Evolutionary conservation across 1,284 basidiomycete species (phyloP), one percentile per base, ranked within the genome.

Genomic region (Ustilago xerochloae): DNA sequence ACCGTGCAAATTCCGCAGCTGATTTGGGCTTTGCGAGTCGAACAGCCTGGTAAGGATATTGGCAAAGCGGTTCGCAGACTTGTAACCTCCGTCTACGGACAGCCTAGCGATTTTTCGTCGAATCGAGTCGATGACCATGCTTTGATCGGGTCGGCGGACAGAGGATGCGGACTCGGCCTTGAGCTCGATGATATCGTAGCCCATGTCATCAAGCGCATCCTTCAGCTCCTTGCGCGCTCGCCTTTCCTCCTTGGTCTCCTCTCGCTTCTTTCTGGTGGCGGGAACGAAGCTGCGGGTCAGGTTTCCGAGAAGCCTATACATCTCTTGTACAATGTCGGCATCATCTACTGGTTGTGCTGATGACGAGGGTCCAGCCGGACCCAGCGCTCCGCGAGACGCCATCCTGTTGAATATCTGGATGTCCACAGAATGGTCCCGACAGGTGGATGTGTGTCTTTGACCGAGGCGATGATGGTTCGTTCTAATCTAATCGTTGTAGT

Each of bases 11-110:
- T 77, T 63, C 2, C 69, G 50, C 5, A 70, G 22, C 16, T 49
- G 61, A 24, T 45, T 59, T 22, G 60, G 47, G 18, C 48, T 41
- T 30, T 63, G 52, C n/a, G 58, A 45, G 47, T 61, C 58, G 18
- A 51, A 53, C 24, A 69, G 61, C 32, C 70, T 36, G 8, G 64
- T 54, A 6, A 77, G 28, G 18, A 66, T 50, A 47, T 61, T 67
- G 32, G 73, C 56, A 29, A 70, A 69, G 2, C 67, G 63, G 15
- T 55, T 69, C 12, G 62, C 47, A 9, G 71, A 64, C 18, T 74
- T 67, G 52, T 77, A 73, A 4, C 75, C 75, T 36, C 75, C 75
- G 16, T 77, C 75, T 3, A 71, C 67, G 16, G 70, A 73, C 36
- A 68, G 16, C 0, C 65, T 33, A 32, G 41, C 62, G 35, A 74